Base-by-base conservation (phyloP, 768 basidiomycete species). In the Mrakia gelida region DNA sequence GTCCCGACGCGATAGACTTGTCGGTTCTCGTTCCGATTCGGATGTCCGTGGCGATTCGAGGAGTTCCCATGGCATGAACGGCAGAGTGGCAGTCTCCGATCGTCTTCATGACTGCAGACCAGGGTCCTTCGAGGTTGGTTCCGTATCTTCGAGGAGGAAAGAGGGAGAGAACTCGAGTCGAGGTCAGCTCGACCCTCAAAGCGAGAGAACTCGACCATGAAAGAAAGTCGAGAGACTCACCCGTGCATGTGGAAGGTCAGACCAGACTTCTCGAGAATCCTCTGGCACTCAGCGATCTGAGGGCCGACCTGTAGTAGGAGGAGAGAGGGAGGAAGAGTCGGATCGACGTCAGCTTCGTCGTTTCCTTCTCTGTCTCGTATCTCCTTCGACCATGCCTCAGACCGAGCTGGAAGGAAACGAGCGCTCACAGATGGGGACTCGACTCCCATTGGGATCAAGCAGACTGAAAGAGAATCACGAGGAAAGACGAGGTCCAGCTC, bases 11-110 rank as follows among this genome's bases (percentile, higher is more conserved):
- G 26, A 91, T 87, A 56, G 88, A 86, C 79, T 90, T 88, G 84
- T 95, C 90, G 32, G 88, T 87, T 67, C 95, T 90, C 1, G 96
- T 98, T 62, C 96, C 96, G 74, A 98, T 95, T 38, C 96, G 91
- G 79, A 98, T 92, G 85, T 98, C 95, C 18, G 95, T 96, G 16
- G 92, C 92, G 74, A 95, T 88, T 73, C 91, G 89, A 23, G 89
- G 89, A 0, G 49, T 89, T 88, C 32, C 92, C 92, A 83, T 88
- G 7, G 80, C 81, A 78, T 85, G 84, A 3, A 85, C 84, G 21
- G 85, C 83, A 18, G 74, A 80, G 70, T 98, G 96, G 83, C 94
- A 97, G 79, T 92, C 92, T 80, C 94, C 92, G 80, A 98, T 97
- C 2, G 91, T 93, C 81, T 91, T 87, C 77, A 88, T 90, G 59